Conservation (phyloP, 768 basidiomycete genomes). For the Agaricus blazei region DNA sequence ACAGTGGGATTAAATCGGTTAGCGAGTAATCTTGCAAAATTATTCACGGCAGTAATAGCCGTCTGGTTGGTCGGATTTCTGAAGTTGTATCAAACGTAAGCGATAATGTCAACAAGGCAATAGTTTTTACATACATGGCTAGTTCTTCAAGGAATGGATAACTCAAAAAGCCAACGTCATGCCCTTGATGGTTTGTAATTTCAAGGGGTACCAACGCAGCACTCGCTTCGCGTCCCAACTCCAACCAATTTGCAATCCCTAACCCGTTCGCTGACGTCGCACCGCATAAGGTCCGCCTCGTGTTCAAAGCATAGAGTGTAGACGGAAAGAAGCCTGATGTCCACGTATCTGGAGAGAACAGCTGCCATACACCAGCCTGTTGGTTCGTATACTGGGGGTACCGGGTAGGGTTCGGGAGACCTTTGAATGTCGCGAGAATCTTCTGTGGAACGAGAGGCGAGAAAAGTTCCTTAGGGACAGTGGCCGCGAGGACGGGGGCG, state of each 20-base stretch:
- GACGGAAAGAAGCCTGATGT: slow-evolving; percentile 66
- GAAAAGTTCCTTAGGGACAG: slow-evolving; percentile 45
- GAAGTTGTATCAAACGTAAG: not conserved
- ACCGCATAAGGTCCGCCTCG: slow-evolving; percentile 44
- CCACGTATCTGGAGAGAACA: slow-evolving; percentile 55
- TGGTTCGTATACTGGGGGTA: slow-evolving; percentile 61
- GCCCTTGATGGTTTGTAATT: slow-evolving; percentile 43
- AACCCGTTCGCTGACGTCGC: slow-evolving; percentile 30
- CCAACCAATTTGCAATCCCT: slow-evolving; percentile 49
- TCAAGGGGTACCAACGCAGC: slow-evolving; percentile 47
- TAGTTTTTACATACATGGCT: slow-evolving; percentile 36
- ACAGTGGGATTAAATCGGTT: slow-evolving; percentile 53
- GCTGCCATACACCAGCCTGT: slow-evolving; percentile 44
- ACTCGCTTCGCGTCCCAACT: slow-evolving; percentile 46
- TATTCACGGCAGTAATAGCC: slow-evolving; percentile 48
- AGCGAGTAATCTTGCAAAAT: slow-evolving; percentile 54
- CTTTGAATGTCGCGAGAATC: slow-evolving; percentile 47
- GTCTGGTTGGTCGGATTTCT: slow-evolving; percentile 57
- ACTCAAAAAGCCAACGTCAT: slow-evolving; percentile 71
- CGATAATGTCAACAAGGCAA: not conserved
- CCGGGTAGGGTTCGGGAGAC: slow-evolving; percentile 34
- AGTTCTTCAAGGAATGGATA: slow-evolving; percentile 65
- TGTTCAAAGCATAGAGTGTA: slow-evolving; percentile 54
- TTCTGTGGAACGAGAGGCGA: slow-evolving; percentile 56
- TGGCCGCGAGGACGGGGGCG: slow-evolving; percentile 11